Evolutionary conservation across 1,284 basidiomycete species (phyloP).

Genomic region (Bondarzewia mesenterica): DNA sequence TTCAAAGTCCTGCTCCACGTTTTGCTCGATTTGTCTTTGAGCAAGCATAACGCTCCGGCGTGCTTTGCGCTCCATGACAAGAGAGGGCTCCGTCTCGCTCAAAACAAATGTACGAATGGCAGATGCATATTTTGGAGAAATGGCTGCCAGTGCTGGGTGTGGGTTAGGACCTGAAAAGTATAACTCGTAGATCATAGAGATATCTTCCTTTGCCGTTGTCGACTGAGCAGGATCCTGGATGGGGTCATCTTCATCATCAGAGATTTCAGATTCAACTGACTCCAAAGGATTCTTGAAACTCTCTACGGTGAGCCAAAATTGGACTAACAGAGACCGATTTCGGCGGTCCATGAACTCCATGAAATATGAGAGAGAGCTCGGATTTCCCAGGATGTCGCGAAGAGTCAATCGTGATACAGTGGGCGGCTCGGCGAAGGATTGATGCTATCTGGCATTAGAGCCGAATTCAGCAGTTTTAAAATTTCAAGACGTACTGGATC

Average conservation of each 20-base stretch:
- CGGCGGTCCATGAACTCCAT: conserved; percentile 98
- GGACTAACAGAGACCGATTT: conserved; percentile 77
- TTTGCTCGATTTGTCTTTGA: conserved; percentile 78
- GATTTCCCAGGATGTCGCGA: conserved; percentile 77
- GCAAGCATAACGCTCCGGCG: conserved; percentile 75
- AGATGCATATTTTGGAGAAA: conserved; percentile 64
- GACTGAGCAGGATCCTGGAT: conserved; percentile 52
- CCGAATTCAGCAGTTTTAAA: not conserved
- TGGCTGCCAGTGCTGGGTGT: conserved; percentile 53
- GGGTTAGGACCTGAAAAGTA: conserved; percentile 68
- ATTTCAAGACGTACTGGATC: conserved; percentile 40
- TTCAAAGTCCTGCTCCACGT: conserved; percentile 90
- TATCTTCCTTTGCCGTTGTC: conserved; percentile 72
- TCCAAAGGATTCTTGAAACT: conserved; percentile 96
- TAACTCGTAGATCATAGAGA: conserved; percentile 77
- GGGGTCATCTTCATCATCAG: conserved; percentile 58
- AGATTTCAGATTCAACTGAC: conserved; percentile 64
- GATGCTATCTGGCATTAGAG: conserved; percentile 5
- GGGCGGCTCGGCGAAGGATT: conserved; percentile 16
- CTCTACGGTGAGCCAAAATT: conserved; percentile 96
- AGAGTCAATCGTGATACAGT: conserved; percentile 32
- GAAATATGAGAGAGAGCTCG: conserved; percentile 87
- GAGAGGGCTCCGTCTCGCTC: conserved; percentile 35
- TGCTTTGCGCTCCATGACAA: conserved; percentile 50
- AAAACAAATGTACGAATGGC: conserved; percentile 63